These are phyloP conservation scores for Auricularia cornea DNA, from an alignment of 768 basidiomycete species.

Conservation along the genomic window DNA sequence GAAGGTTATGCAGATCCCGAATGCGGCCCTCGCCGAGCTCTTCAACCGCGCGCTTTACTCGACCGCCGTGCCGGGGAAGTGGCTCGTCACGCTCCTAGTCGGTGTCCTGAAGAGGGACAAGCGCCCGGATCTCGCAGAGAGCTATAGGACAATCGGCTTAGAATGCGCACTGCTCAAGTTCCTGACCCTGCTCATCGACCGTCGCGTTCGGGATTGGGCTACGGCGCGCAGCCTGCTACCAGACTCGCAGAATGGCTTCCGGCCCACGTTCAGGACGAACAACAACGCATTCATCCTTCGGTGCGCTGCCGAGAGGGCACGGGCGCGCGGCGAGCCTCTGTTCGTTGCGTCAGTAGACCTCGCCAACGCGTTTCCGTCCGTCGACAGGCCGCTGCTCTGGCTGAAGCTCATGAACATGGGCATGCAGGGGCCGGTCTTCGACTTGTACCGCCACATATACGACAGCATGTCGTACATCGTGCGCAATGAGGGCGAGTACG, in stretches of 20 bases:
- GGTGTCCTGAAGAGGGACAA: constrained; percentile 15
- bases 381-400: constrained; percentile 25
- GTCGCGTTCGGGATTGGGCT: constrained; percentile 11
- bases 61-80: constrained; percentile 7
- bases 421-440: constrained; percentile 7
- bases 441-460: constrained; percentile 9
- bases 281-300: constrained; percentile 21
- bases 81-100: constrained; percentile 10
- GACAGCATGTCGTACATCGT: constrained; percentile 4
- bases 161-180: constrained; percentile 22
- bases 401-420: constrained; percentile 19
- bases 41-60: constrained; percentile 7
- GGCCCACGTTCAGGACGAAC: constrained; percentile 18
- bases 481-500: not conserved
- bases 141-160: constrained; percentile 21
- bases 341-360: constrained; percentile 18
- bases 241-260: constrained; percentile 25
- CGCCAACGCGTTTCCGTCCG: constrained; percentile 29
- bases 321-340: constrained; percentile 5
- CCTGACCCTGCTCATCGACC: constrained; percentile 18
- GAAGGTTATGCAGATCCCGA: not conserved
- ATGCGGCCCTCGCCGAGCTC: constrained; percentile 17
- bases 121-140: constrained; percentile 11
- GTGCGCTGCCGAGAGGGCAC: constrained; percentile 12
- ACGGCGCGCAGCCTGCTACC: constrained; percentile 12